Base-by-base conservation (phyloP, 2,329 filamentous ascomycete species). In the Diaporthe citrichinensis region DNA sequence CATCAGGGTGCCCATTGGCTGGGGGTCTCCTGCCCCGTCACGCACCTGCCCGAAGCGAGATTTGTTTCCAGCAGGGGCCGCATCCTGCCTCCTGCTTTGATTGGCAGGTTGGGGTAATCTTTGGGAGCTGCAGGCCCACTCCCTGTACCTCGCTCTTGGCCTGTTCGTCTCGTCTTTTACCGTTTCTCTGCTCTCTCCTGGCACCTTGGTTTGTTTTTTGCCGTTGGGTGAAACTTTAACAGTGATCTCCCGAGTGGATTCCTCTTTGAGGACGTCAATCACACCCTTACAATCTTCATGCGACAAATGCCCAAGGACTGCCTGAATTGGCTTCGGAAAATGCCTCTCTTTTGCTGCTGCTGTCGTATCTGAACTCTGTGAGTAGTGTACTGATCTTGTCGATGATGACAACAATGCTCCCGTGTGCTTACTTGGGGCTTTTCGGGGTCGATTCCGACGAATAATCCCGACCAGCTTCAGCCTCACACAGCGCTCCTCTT, bases 21-120 rank as follows among this genome's bases (percentile, higher is more conserved):
- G 17, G 1, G 20, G 2, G 8, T 8, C 1, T 8, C 14, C 31
- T 41, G 8, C 65, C 65, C 49, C 4, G 46, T 55, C 46, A 55
- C 49, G 49, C 34, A 69, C 46, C 49, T 69, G 49, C 49, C 34
- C 49, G 46, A 73, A 73, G 71, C 71, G 71, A 73, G 10, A 73
- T 73, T 73, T 55, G 71, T 39, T 20, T 55, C 28, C 58, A 25
- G 71, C 71, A 73, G 58, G 71, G 58, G 49, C 71, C 58, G 46
- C 58, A 73, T 73, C 58, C 71, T 73, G 46, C 34, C 51, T 55
- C 71, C 25, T 23, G 46, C 46, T 41, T 62, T 73, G 58, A 73
- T 73, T 73, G 71, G 71, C 71, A 73, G 69, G 46, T 23, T 61
- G 55, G 69, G 55, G 69, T 39, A 65, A 72, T 72, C 65, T 58